These are phyloP conservation scores for Aspergillus viridinutans DNA, from an alignment of 2,329 filamentous ascomycete genomes.

Conservation along the genomic window DNA sequence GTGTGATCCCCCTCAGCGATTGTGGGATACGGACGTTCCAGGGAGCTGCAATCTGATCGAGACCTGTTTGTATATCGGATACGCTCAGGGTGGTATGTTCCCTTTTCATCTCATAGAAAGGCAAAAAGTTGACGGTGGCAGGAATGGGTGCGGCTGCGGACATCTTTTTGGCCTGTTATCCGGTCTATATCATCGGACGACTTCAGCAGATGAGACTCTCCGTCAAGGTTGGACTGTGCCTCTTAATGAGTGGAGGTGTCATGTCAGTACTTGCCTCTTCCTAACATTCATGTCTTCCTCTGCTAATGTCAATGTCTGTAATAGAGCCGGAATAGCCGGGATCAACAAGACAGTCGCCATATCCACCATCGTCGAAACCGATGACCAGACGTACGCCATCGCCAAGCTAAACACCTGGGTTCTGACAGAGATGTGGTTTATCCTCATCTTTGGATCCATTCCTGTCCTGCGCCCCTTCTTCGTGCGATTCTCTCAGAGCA, in stretches of 20 bases:
- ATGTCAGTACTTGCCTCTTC: conserved; percentile 5
- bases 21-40: conserved; percentile 11
- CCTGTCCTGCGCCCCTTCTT: conserved; percentile 15
- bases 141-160: conserved; percentile 12
- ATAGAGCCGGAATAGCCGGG: conserved; percentile 15
- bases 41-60: conserved; percentile 12
- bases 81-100: conserved; percentile 13
- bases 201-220: conserved; percentile 14
- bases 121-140: background rate
- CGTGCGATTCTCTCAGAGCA: conserved; percentile 13
- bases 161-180: conserved; percentile 15
- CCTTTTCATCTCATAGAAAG: background rate
- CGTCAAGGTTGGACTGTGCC: conserved; percentile 14
- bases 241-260: conserved; percentile 16
- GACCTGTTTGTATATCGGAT: conserved; percentile 12
- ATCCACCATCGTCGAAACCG: conserved; percentile 8
- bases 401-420: conserved; percentile 16
- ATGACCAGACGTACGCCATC: conserved; percentile 13
- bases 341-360: conserved; percentile 17
- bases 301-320: background rate
- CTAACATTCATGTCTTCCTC: no score
- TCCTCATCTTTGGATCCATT: conserved; percentile 15
- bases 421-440: conserved; percentile 21
- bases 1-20: conserved; percentile 9
- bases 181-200: conserved; percentile 14